phyloP scores from a whole-genome alignment of 2,329 filamentous ascomycete species.

The Phoma herbarum region DNA sequence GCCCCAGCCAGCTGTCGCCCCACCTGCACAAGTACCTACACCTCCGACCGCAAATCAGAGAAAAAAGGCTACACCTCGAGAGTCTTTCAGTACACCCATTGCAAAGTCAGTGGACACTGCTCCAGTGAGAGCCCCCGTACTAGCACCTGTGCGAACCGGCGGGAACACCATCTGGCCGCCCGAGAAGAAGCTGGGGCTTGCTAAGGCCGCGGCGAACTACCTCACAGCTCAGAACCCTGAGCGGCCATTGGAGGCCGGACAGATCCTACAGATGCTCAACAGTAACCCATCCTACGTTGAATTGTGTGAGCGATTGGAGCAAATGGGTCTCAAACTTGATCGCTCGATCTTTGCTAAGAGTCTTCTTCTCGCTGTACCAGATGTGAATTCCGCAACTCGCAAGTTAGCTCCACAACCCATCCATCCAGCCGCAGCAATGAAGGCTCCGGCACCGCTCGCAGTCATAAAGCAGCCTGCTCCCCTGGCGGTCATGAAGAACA shows the following conservation, averaged over 20 bases:
- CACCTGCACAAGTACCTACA: slow-evolving; percentile 20
- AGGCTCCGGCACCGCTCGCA: slow-evolving; percentile 11
- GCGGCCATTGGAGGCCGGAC: slow-evolving; percentile 50
- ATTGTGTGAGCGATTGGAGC: slow-evolving; percentile 63
- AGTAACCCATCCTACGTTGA: slow-evolving; percentile 64
- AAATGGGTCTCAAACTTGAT: slow-evolving; percentile 59
- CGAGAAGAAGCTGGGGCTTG: slow-evolving; percentile 61
- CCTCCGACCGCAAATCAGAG: slow-evolving; percentile 31
- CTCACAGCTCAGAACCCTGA: slow-evolving; percentile 56
- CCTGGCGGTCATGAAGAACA: slow-evolving; percentile 33
- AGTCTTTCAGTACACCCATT: slow-evolving; percentile 13
- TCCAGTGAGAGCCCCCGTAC: slow-evolving; percentile 14
- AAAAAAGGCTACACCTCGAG: slow-evolving; percentile 35
- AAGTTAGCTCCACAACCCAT: slow-evolving; percentile 26
- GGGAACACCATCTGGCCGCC: slow-evolving; percentile 60
- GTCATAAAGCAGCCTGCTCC: slow-evolving; percentile 9
- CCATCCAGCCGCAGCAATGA: slow-evolving; percentile 10
- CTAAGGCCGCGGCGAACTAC: slow-evolving; percentile 59
- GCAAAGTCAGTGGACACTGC: slow-evolving; percentile 15
- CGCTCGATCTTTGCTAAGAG: slow-evolving; percentile 62
- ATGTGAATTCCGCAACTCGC: slow-evolving; percentile 47
- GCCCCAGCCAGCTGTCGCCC: slow-evolving; percentile 26
- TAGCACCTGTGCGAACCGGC: slow-evolving; percentile 7
- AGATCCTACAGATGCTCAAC: slow-evolving; percentile 59
- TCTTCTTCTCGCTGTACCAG: slow-evolving; percentile 58